phyloP scores from a whole-genome alignment of 257 asterid genomes.

The Lycium barbarum region DNA sequence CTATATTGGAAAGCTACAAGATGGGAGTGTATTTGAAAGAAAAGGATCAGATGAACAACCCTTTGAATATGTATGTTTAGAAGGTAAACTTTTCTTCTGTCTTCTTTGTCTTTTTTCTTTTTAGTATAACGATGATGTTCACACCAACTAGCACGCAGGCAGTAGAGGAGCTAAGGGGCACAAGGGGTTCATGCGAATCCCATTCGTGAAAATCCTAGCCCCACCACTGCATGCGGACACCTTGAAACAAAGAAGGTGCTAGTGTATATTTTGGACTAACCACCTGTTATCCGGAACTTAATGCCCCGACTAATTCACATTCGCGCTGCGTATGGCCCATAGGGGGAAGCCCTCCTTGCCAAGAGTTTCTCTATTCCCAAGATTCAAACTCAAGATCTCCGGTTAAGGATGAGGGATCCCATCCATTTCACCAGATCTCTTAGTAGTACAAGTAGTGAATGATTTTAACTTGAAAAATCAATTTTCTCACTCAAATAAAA shows the following conservation, averaged over 20 bases:
- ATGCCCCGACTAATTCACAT: not conserved
- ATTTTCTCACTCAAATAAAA: not conserved
- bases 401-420: too few relatives aligned
- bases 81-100: slow-evolving; percentile 40
- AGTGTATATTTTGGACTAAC: too few relatives aligned
- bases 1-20: slow-evolving; percentile 49
- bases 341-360: not conserved
- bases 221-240: too few relatives aligned
- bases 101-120: not conserved
- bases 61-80: slow-evolving; percentile 56
- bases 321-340: not conserved
- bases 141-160: accelerated
- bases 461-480: too few relatives aligned
- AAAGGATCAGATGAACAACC: slow-evolving; percentile 59
- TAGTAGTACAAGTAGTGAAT: too few relatives aligned
- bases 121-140: not conserved
- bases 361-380: not conserved
- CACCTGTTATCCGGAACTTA: too few relatives aligned
- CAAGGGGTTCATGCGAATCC: not conserved
- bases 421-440: too few relatives aligned
- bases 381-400: not conserved
- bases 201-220: too few relatives aligned
- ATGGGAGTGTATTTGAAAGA: slow-evolving; percentile 52
- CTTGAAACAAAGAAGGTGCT: too few relatives aligned
- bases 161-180: too few relatives aligned